Evolutionary conservation across 1,139 yeast species (phyloP).

Genomic region (Casaregolazyma suthepensis): DNA sequence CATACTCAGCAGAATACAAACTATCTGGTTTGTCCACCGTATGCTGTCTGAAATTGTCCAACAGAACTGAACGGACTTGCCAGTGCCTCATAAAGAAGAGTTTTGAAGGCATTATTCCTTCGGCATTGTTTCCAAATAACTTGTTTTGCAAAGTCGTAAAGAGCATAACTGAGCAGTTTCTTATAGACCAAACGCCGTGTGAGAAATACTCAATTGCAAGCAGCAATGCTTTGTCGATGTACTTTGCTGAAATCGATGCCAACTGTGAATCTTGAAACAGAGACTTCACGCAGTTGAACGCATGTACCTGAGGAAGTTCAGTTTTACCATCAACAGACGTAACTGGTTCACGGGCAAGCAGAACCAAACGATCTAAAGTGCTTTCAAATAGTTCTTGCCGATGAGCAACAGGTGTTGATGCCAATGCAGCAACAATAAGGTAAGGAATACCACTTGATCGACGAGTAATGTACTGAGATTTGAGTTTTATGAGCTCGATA

Average conservation of each 20-base stretch:
- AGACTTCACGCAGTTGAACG: constrained; percentile 75
- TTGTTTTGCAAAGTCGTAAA: constrained; percentile 78
- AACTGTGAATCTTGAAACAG: constrained; percentile 66
- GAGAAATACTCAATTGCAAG: constrained; percentile 58
- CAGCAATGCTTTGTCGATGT: constrained; percentile 52
- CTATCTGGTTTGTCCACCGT: constrained; percentile 26
- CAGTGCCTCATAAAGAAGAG: constrained; percentile 62
- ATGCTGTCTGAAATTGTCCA: constrained; percentile 39
- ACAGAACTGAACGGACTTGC: constrained; percentile 45
- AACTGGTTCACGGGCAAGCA: constrained; percentile 47
- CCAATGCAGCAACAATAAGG: constrained; percentile 63
- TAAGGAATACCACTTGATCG: constrained; percentile 90
- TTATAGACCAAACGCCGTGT: constrained; percentile 70
- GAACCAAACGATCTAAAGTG: constrained; percentile 48
- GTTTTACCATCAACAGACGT: constrained; percentile 42
- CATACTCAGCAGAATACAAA: constrained; percentile 19
- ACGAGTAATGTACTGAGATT: constrained; percentile 68
- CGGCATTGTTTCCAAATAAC: constrained; percentile 57
- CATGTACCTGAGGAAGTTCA: constrained; percentile 89
- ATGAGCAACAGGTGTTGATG: constrained; percentile 36
- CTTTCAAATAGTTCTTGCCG: constrained; percentile 28
- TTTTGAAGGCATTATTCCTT: constrained; percentile 48
- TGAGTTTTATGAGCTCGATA: constrained; percentile 46
- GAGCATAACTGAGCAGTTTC: constrained; percentile 91
- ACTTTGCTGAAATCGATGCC: constrained; percentile 45